phyloP scores from a whole-genome alignment of 176 grass and related monocot species.

The Dactylis glomerata region DNA sequence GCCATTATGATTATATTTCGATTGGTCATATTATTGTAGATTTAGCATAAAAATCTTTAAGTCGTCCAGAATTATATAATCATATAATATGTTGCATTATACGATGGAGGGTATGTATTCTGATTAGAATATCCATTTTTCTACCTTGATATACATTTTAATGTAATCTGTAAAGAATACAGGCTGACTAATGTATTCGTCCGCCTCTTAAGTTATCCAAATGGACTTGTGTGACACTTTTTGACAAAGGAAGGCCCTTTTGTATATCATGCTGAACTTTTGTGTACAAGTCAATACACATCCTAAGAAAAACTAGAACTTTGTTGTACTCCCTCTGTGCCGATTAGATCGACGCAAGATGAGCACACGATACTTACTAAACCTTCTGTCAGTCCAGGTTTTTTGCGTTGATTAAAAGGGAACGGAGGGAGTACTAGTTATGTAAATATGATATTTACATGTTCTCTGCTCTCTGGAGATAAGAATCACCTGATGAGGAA shows the following conservation, averaged over 20 bases:
- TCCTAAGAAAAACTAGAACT: not conserved
- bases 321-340: not conserved
- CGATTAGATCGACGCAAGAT: too few relatives aligned
- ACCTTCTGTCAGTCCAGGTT: too few relatives aligned
- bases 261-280: not conserved
- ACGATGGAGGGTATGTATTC: not conserved
- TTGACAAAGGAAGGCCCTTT: not conserved
- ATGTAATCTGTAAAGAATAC: slow-evolving; percentile 3
- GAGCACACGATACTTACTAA: too few relatives aligned
- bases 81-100: not conserved
- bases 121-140: not conserved
- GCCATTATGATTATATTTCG: not conserved
- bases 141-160: slow-evolving; percentile 13
- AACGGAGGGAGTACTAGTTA: not conserved
- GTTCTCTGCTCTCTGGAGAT: not conserved
- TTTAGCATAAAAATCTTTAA: not conserved
- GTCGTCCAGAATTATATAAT: not conserved
- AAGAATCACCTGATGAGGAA: not conserved
- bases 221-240: not conserved
- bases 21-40: not conserved
- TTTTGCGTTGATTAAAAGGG: too few relatives aligned
- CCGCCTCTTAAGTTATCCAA: not conserved
- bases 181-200: not conserved
- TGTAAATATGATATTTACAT: not conserved
- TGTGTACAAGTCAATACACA: not conserved